Percentiles rank a stretch among this genome's conserved stretches.
Evolutionary conservation across 305 asterid genomes (phyloP).

Genomic region (Nicotiana rustica): DNA sequence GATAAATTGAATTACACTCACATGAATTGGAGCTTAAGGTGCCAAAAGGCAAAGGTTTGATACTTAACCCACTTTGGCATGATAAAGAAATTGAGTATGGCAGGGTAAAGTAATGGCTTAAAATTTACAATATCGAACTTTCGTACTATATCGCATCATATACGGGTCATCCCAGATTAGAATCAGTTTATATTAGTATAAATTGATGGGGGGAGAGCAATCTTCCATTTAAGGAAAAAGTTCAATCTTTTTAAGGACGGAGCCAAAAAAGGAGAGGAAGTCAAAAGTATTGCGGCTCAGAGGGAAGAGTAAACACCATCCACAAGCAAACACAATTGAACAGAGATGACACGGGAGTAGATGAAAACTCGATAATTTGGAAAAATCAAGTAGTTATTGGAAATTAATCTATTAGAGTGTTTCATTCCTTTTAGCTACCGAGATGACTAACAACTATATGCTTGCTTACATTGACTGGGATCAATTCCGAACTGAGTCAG

Average conservation of each 20-base stretch:
- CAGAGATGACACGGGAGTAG: background rate
- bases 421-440: conserved; percentile 11
- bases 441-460: background rate
- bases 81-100: background rate
- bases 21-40: conserved; percentile 13
- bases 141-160: background rate
- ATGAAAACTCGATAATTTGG: background rate
- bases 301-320: background rate
- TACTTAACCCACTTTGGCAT: background rate
- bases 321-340: background rate
- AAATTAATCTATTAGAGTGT: conserved; percentile 14
- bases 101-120: conserved; percentile 4
- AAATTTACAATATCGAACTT: background rate
- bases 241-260: background rate
- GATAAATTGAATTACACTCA: background rate
- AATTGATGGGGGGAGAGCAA: background rate
- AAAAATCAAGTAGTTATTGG: background rate
- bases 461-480: conserved; percentile 78
- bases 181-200: background rate
- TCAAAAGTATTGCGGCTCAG: background rate
- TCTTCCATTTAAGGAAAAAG: conserved; percentile 17
- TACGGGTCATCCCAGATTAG: background rate
- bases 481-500: conserved; percentile 90
- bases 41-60: conserved; percentile 9
- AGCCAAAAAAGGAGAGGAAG: background rate